Conservation (phyloP, 768 basidiomycete genomes). For the Xanthoconium stramineum region DNA sequence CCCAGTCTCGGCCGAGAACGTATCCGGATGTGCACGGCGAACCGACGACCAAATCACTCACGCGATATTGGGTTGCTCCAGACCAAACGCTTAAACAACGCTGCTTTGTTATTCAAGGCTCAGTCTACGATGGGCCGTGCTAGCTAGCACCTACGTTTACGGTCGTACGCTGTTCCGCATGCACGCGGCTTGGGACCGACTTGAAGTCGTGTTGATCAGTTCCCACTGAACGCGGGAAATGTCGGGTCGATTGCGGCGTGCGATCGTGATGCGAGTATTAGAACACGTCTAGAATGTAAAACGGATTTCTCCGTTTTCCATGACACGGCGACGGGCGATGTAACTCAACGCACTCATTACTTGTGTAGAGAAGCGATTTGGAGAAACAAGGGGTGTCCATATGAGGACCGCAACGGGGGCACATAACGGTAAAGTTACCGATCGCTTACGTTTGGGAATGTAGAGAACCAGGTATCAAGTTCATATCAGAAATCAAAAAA, state of each 20-base stretch:
- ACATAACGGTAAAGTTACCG: neutral
- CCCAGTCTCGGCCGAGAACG: too few relatives aligned
- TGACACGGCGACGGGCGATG: neutral
- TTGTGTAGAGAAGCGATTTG: neutral
- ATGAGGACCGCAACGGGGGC: neutral
- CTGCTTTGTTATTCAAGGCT: too few relatives aligned
- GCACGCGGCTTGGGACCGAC: neutral
- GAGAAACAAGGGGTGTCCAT: neutral
- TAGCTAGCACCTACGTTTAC: too few relatives aligned
- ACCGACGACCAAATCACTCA: too few relatives aligned
- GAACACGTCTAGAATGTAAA: neutral
- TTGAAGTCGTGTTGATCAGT: neutral
- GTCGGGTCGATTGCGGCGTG: neutral
- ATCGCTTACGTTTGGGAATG: neutral
- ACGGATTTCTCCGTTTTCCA: neutral
- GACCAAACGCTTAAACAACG: too few relatives aligned
- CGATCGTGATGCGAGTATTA: neutral
- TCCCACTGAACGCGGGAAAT: neutral
- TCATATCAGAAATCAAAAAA: neutral
- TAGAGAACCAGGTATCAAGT: neutral
- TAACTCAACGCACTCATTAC: neutral
- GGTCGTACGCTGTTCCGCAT: neutral
- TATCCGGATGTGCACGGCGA: too few relatives aligned
- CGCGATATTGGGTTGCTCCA: too few relatives aligned
- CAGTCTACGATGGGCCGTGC: too few relatives aligned